A percentile compares a stretch with the other conserved stretches of the same genome.
Conservation (phyloP, 257 asterid genomes). For the Solanum raphanifolium region DNA sequence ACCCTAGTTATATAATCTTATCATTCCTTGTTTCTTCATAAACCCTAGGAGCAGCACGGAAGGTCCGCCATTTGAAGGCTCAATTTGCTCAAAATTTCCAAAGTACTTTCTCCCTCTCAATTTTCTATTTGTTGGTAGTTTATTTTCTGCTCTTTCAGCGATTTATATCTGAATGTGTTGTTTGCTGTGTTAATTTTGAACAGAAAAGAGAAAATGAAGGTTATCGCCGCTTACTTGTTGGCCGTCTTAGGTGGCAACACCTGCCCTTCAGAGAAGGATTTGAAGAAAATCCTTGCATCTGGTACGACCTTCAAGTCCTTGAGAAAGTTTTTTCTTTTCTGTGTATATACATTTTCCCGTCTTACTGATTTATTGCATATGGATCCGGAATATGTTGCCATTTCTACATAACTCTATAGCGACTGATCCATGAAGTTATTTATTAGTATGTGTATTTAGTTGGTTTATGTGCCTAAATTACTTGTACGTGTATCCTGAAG, state of each 20-base stretch:
- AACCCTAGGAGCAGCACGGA: background rate
- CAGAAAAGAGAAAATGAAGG: constrained; percentile 31
- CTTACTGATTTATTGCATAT: background rate
- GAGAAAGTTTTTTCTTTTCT: background rate
- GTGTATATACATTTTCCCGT: background rate
- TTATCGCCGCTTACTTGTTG: constrained; percentile 42
- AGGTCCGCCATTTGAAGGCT: background rate
- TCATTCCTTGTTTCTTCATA: background rate
- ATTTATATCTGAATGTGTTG: background rate
- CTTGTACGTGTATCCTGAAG: background rate
- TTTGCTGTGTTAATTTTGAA: background rate
- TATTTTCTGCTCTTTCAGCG: background rate
- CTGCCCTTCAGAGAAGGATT: constrained; percentile 28
- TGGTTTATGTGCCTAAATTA: background rate
- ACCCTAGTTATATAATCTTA: background rate
- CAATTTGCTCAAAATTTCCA: background rate
- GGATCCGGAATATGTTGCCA: background rate
- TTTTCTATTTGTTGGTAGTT: background rate
- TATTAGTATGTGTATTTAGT: background rate
- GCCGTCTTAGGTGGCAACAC: constrained; percentile 49
- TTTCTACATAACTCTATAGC: background rate
- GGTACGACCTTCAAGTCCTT: constrained; percentile 5
- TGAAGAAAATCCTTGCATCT: constrained; percentile 30
- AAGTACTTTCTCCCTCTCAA: background rate
- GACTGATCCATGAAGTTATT: background rate